Base-by-base conservation (phyloP, 2,329 filamentous ascomycete species). In the Neofusicoccum ribis region DNA sequence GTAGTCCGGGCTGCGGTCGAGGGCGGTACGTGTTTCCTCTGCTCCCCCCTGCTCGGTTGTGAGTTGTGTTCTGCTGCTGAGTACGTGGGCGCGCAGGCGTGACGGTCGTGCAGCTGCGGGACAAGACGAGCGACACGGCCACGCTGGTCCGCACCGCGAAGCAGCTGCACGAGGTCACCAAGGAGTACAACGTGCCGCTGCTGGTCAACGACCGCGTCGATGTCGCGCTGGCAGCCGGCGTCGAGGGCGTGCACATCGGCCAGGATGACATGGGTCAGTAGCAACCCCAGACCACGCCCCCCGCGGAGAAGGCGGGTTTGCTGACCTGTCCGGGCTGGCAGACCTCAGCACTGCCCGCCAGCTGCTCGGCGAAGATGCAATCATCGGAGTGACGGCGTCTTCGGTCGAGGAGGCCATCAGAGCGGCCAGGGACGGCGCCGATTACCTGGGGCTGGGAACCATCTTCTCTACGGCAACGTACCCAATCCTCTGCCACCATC, bases 171-270 rank as follows among this genome's bases (percentile, higher is more conserved):
- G 77, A 80, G 43, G 80, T 95, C 68, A 94, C 92, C 20, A 82
- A 82, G 68, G 81, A 82, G 52, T 83, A 90, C 73, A 82, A 83
- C 15, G 87, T 97, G 3, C 94, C 94, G 36, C 84, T 98, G 65
- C 82, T 98, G 63, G 93, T 98, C 81, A 98, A 98, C 75, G 95
- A 98, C 76, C 88, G 93, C 12, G 86, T 97, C 5, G 93, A 97
- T 75, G 91, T 98, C 31, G 93, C 93, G 8, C 84, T 92, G 17
- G 93, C 92, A 14, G 86, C 93, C 49, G 91, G 88, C 12, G 95
- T 91, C 65, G 94, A 97, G 80, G 95, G 95, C 51, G 92, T 97
- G 8, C 95, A 98, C 76, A 86, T 98, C 58, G 95, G 95, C 6
- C 94, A 98, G 80, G 93, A 97, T 84, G 94, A 98, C 77, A 89